Conservation (phyloP, 2,329 filamentous ascomycete genomes). For the Sarocladium brachiariae region DNA sequence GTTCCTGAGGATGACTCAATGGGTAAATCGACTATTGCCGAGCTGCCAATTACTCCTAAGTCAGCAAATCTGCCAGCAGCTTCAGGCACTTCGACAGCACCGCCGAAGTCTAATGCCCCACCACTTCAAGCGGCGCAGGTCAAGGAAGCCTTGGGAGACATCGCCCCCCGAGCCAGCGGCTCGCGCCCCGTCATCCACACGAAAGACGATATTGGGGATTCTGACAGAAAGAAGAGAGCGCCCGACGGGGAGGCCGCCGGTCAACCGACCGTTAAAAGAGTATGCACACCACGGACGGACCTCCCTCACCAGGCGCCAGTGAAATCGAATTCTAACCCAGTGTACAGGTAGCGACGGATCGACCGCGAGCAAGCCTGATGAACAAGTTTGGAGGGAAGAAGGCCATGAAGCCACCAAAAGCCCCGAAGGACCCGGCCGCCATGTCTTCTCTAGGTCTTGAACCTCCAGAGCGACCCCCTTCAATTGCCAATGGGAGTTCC, state of each 20-base stretch:
- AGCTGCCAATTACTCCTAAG: neutral
- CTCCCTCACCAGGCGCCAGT: neutral
- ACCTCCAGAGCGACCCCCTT: slow-evolving; percentile 34
- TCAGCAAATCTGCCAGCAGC: neutral
- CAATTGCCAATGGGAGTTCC: neutral
- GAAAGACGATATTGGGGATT: slow-evolving; percentile 16
- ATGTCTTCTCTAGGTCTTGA: slow-evolving; percentile 44
- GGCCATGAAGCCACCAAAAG: slow-evolving; percentile 16
- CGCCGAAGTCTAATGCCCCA: neutral
- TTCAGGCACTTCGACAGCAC: neutral
- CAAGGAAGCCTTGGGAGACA: too few species aligned
- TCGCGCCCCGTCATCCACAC: slow-evolving; percentile 34
- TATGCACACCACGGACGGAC: slow-evolving; percentile 24
- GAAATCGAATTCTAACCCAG: slow-evolving; percentile 18
- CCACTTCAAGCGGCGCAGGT: neutral
- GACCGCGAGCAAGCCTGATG: slow-evolving; percentile 24
- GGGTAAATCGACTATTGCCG: neutral
- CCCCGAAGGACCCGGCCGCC: slow-evolving; percentile 43
- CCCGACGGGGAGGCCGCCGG: slow-evolving; percentile 29
- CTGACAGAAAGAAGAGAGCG: slow-evolving; percentile 33
- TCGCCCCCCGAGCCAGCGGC: too few species aligned
- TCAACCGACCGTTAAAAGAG: slow-evolving; percentile 32
- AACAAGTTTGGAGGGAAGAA: slow-evolving; percentile 29
- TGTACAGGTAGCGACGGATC: slow-evolving; percentile 24
- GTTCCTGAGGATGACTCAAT: neutral